Evolutionary conservation across 331 rosid genomes (phyloP), one percentile per base, ranked within the genome.

Genomic region (Acacia pycnantha): DNA sequence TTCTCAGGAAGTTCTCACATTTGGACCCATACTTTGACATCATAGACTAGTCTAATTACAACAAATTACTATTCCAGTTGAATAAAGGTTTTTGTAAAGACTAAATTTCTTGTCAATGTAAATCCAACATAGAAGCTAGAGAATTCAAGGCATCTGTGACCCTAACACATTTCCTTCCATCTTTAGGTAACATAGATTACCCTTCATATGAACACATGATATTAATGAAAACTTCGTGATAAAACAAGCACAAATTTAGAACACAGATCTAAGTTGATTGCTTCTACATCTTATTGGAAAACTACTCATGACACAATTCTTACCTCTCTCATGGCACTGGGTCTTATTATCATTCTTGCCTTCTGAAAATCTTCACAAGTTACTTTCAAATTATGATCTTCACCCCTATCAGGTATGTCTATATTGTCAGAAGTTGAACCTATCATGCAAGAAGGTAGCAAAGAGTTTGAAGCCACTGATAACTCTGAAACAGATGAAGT

Each of bases 311-410:
- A 33, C 48, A 86, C 72, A 33, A 65, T 66, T 43, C 84, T 81
- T 88, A 95, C 99, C 97, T 95, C 99, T 84, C 98, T 88, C 98
- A 95, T 95, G 85, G 99, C 99, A 92, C 98, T 95, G 73, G 98
- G 99, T 70, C 96, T 87, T 80, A 93, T 92, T 92, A 84, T 91
- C 86, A 87, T 83, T 87, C 83, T 89, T 64, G 99, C 97, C 87
- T 87, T 87, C 86, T 88, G 92, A 88, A 95, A 95, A 87, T 93
- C 97, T 78, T 92, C 97, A 85, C 87, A 92, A 79, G 70, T 77
- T 78, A 93, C 88, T 81, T 81, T 85, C 80, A 93, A 86, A 69
- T 26, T 22, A 54, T 72, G 84, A 56, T 85, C 90, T 79, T 86
- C 90, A 76, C 47, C 46, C 51, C 61, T 82, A 81, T 82, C 77